phyloP scores from a whole-genome alignment of 495 filamentous ascomycete genomes.

The Echria macrotheca region DNA sequence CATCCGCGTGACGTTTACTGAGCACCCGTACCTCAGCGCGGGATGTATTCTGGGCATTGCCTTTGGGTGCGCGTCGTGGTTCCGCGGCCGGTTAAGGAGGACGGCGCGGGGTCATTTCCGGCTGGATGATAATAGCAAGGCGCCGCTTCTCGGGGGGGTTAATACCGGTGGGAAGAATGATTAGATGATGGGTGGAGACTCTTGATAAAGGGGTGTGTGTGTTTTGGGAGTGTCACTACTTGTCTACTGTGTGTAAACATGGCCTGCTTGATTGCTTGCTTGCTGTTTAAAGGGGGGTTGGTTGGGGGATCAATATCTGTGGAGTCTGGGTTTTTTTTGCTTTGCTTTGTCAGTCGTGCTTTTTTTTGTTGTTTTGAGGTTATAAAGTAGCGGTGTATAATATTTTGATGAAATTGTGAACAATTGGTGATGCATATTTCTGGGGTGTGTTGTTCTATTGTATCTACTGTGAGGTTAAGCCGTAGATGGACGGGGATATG shows the following conservation, averaged over 20 bases:
- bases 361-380: too few relatives aligned
- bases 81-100: constrained; percentile 52
- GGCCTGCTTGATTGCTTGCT: not conserved
- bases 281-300: not conserved
- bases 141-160: constrained; percentile 56
- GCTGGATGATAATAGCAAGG: constrained; percentile 59
- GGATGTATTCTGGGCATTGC: constrained; percentile 54
- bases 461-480: too few relatives aligned
- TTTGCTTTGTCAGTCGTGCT: not conserved
- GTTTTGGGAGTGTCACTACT: too few relatives aligned
- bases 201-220: constrained; percentile 1
- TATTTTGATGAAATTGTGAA: not conserved
- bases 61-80: constrained; percentile 45
- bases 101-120: constrained; percentile 67
- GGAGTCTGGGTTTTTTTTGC: constrained; percentile 5
- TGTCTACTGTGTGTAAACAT: not conserved
- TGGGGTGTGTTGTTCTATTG: too few relatives aligned
- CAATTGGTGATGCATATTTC: too few relatives aligned
- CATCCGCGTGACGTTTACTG: constrained; percentile 57
- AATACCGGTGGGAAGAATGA: constrained; percentile 71
- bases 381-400: not conserved
- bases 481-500: too few relatives aligned
- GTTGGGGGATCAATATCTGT: not conserved
- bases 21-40: constrained; percentile 68
- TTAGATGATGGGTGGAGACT: too few relatives aligned